phyloP scores from a whole-genome alignment of 2,329 filamentous ascomycete species.

The Hymenoscyphus occultus region DNA sequence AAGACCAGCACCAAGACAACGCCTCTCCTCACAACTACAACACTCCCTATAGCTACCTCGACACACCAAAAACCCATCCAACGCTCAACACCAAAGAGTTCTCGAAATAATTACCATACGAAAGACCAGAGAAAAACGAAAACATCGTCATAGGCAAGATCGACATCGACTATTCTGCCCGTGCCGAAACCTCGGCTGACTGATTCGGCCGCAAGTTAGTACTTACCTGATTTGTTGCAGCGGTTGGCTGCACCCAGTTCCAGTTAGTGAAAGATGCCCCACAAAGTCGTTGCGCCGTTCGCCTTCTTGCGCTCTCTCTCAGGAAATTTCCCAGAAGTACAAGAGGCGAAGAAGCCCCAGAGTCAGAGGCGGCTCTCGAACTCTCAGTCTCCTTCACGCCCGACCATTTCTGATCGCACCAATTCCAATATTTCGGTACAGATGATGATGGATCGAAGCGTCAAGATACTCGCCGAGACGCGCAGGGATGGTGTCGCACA shows the following conservation, averaged over 20 bases:
- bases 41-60: not conserved
- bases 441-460: constrained; percentile 11
- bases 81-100: not conserved
- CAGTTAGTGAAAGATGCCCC: constrained; percentile 7
- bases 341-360: constrained; percentile 25
- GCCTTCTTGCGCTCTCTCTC: constrained; percentile 13
- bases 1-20: not conserved
- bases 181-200: not conserved
- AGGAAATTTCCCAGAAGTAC: constrained; percentile 1
- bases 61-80: not conserved
- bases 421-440: constrained; percentile 19
- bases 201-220: not conserved
- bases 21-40: not conserved
- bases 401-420: constrained; percentile 17
- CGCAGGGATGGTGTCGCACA: constrained; percentile 10
- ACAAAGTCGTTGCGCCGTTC: constrained; percentile 14
- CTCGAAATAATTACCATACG: not conserved
- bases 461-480: constrained; percentile 30
- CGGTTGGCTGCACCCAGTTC: not conserved
- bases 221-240: not conserved
- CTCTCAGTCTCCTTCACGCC: constrained; percentile 15
- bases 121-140: not conserved
- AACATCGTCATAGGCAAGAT: not conserved
- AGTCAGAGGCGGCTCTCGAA: constrained; percentile 20
- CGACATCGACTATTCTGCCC: not conserved